Percentiles rank a stretch among this genome's conserved stretches.
phyloP scores from a whole-genome alignment of 129 eudicot genomes.

The Deinandra increscens region DNA sequence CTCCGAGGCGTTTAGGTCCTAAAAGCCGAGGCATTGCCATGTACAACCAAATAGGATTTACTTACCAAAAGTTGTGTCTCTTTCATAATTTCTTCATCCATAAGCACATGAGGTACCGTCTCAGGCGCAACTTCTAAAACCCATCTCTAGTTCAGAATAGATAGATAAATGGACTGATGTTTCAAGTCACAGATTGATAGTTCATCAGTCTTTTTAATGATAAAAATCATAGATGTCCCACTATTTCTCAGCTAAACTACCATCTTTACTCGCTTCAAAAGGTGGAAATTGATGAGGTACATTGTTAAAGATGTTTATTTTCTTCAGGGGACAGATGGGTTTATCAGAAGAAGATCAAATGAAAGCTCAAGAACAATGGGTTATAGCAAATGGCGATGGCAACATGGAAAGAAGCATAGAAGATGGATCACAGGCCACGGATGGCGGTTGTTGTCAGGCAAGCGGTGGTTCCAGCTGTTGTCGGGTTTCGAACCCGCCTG shows the following conservation, averaged over 20 bases:
- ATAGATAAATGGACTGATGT: slow-evolving; percentile 27
- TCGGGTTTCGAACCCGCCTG: slow-evolving; percentile 45
- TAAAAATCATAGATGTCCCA: slow-evolving; percentile 20
- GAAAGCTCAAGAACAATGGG: slow-evolving; percentile 62
- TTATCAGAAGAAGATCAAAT: slow-evolving; percentile 90
- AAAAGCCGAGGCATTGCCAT: too few relatives aligned
- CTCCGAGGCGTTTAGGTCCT: too few relatives aligned
- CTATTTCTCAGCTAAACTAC: slow-evolving; percentile 19
- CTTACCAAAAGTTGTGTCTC: too few relatives aligned
- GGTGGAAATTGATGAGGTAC: slow-evolving; percentile 4
- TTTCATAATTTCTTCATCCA: too few relatives aligned
- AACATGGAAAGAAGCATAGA: slow-evolving; percentile 32
- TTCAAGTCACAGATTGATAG: too few relatives aligned
- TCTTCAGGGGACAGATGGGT: slow-evolving; percentile 94
- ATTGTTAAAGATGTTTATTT: slow-evolving; percentile 4
- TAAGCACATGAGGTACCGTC: too few relatives aligned
- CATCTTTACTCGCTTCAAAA: slow-evolving; percentile 1
- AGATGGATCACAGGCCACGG: slow-evolving; percentile 44
- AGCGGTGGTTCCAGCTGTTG: slow-evolving; percentile 61
- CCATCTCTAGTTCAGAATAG: not conserved
- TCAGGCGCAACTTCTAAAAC: too few relatives aligned
- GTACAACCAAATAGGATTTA: too few relatives aligned
- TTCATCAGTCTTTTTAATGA: slow-evolving; percentile 17
- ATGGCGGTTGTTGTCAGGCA: slow-evolving; percentile 55
- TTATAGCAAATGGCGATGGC: slow-evolving; percentile 43